These are phyloP conservation scores for Olyra latifolia DNA, from an alignment of 176 grass and related monocot species.

Conservation along the genomic window DNA sequence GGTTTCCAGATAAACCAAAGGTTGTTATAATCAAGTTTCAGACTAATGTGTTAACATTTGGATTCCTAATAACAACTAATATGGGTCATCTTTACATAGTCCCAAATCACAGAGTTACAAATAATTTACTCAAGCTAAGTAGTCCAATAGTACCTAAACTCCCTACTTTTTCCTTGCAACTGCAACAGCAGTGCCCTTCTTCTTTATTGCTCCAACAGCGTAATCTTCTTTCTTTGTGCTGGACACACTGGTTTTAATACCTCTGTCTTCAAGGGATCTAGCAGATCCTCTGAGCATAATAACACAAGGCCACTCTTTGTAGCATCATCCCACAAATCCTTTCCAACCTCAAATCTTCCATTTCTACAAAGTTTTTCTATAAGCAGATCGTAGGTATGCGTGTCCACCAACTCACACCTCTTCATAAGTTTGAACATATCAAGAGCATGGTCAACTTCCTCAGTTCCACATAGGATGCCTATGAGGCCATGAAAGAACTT, in stretches of 20 bases:
- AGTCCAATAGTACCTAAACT: conserved; percentile 34
- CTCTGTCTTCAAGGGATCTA: conserved; percentile 68
- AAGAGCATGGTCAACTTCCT: conserved; percentile 60
- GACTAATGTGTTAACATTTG: not conserved
- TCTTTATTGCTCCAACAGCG: conserved; percentile 29
- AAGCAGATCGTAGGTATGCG: conserved; percentile 54
- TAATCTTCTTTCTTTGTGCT: conserved; percentile 36
- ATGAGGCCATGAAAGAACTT: conserved; percentile 67
- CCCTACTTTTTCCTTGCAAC: conserved; percentile 26
- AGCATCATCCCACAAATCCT: conserved; percentile 65
- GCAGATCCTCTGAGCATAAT: conserved; percentile 59
- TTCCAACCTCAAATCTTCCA: conserved; percentile 61
- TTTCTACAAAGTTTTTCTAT: conserved; percentile 67
- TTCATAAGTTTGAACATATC: conserved; percentile 64
- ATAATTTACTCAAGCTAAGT: not conserved
- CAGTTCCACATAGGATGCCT: conserved; percentile 61
- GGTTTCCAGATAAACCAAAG: not conserved
- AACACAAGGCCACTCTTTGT: conserved; percentile 44
- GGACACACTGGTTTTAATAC: conserved; percentile 49
- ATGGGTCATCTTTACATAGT: conserved; percentile 25
- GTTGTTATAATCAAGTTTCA: not conserved
- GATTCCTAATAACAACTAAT: conserved; percentile 11
- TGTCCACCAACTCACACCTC: conserved; percentile 23
- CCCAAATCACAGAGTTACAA: conserved; percentile 1
- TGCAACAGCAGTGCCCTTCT: conserved; percentile 16